Evolutionary conservation across 805 yeast genomes (phyloP).

Genomic region (Barnettozyma populi): DNA sequence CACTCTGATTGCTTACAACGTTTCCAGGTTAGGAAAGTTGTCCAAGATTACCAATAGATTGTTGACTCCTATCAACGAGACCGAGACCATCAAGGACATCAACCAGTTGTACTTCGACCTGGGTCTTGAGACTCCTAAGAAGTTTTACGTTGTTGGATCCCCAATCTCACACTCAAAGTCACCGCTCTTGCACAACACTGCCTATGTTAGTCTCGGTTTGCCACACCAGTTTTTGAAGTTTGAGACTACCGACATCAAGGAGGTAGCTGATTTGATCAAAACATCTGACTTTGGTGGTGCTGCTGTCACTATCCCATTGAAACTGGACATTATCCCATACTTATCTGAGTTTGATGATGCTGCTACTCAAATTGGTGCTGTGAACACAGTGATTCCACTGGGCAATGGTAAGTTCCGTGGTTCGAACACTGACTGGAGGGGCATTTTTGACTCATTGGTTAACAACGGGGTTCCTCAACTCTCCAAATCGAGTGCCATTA

Average conservation of each 20-base stretch:
- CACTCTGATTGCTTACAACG: conserved; percentile 81
- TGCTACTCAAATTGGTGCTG: conserved; percentile 85
- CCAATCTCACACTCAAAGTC: conserved; percentile 88
- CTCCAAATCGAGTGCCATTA: conserved; percentile 24
- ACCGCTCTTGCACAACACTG: conserved; percentile 80
- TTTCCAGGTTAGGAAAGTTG: conserved; percentile 70
- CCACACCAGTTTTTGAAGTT: conserved; percentile 65
- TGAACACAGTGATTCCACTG: conserved; percentile 72
- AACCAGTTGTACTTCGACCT: conserved; percentile 49
- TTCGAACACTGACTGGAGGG: conserved; percentile 95
- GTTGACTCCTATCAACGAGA: conserved; percentile 78
- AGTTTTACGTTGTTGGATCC: conserved; percentile 70
- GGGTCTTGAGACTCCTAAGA: conserved; percentile 56
- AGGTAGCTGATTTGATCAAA: conserved; percentile 48
- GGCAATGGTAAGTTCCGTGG: conserved; percentile 53
- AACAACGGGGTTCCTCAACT: conserved; percentile 53
- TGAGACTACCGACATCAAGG: conserved; percentile 60
- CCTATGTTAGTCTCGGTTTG: conserved; percentile 66
- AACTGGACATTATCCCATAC: conserved; percentile 68
- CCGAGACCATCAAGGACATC: conserved; percentile 60
- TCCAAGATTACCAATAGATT: conserved; percentile 71
- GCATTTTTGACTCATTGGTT: conserved; percentile 65
- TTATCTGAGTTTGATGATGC: conserved; percentile 65
- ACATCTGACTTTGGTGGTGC: conserved; percentile 77
- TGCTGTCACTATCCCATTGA: conserved; percentile 91